Base-by-base conservation (phyloP, 495 filamentous ascomycete species). In the Penicillium salamii region DNA sequence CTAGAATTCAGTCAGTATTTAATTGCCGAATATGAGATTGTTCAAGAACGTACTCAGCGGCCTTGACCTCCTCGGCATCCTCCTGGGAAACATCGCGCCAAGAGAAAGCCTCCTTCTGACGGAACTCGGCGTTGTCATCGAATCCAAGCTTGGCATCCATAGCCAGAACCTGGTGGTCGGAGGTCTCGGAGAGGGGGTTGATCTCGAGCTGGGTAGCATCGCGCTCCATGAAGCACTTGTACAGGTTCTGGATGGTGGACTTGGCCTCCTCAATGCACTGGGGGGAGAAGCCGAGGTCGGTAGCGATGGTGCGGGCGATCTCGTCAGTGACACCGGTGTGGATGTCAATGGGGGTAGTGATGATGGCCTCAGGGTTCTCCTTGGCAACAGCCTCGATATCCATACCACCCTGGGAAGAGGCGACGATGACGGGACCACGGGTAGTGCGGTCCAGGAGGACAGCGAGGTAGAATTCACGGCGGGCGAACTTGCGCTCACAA, bases 161-260 rank as follows among this genome's bases (percentile, higher is more conserved):
- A 68, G 90, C 92, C 57, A 98, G 78, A 50, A 98, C 93, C 74
- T 95, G 78, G 78, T 97, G 92, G 74, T 98, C 95, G 41, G 84
- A 91, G 42, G 93, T 98, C 80, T 98, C 93, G 29, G 88, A 91
- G 24, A 97, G 80, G 45, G 93, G 93, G 80, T 98, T 98, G 78
- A 98, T 98, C 77, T 98, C 93, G 63, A 98, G 96, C 74, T 98
- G 93, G 43, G 92, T 98, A 49, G 91, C 90, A 74, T 98, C 93
- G 68, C 88, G 91, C 75, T 98, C 95, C 80, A 89, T 85, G 79
- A 98, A 98, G 71, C 95, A 85, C 78, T 90, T 88, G 82, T 97
- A 98, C 23, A 98, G 85, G 75, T 97, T 97, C 78, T 97, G 89
- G 73, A 98, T 97, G 31, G 90, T 93, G 63, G 87, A 82, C 73